These are phyloP conservation scores for Colletotrichum shisoi DNA, from an alignment of 2,329 filamentous ascomycete species.

Conservation along the genomic window DNA sequence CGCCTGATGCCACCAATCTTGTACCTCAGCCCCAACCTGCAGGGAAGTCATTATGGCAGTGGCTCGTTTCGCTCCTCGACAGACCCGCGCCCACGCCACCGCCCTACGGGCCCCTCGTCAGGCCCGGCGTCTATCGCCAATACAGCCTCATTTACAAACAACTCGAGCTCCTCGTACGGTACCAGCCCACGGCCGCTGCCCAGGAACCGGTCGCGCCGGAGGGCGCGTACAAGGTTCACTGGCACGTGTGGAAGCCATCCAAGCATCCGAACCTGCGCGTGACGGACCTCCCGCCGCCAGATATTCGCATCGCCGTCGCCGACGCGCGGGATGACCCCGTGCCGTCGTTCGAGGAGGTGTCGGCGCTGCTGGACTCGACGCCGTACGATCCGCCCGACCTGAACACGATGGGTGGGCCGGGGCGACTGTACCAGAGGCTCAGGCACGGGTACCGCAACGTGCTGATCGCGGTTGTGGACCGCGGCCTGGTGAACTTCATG, in stretches of 20 bases:
- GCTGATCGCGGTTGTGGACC: conserved; percentile 85
- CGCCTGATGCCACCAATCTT: conserved; percentile 42
- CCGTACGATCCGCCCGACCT: conserved; percentile 69
- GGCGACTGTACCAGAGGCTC: conserved; percentile 74
- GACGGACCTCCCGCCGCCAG: conserved; percentile 76
- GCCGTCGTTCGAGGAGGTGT: conserved; percentile 76
- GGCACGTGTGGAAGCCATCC: conserved; percentile 80
- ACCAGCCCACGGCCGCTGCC: conserved; percentile 62
- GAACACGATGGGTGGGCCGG: conserved; percentile 51
- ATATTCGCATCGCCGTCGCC: conserved; percentile 85
- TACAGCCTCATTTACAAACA: conserved; percentile 78
- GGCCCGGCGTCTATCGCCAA: conserved; percentile 70
- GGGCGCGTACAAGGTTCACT: conserved; percentile 75
- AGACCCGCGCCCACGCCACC: conserved; percentile 44
- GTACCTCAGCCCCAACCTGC: conserved; percentile 15
- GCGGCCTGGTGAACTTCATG: conserved; percentile 88
- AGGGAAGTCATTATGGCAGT: conserved; percentile 57
- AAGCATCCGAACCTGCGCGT: conserved; percentile 74
- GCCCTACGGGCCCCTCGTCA: conserved; percentile 65
- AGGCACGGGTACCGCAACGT: conserved; percentile 87
- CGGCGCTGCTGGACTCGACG: conserved; percentile 74
- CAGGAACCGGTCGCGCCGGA: conserved; percentile 44
- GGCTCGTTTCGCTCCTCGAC: conserved; percentile 61
- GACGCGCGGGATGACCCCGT: conserved; percentile 75
- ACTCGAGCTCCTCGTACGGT: conserved; percentile 75